These are phyloP conservation scores for Astrothelium macrocarpum DNA, from an alignment of 495 filamentous ascomycete genomes.

Conservation along the genomic window DNA sequence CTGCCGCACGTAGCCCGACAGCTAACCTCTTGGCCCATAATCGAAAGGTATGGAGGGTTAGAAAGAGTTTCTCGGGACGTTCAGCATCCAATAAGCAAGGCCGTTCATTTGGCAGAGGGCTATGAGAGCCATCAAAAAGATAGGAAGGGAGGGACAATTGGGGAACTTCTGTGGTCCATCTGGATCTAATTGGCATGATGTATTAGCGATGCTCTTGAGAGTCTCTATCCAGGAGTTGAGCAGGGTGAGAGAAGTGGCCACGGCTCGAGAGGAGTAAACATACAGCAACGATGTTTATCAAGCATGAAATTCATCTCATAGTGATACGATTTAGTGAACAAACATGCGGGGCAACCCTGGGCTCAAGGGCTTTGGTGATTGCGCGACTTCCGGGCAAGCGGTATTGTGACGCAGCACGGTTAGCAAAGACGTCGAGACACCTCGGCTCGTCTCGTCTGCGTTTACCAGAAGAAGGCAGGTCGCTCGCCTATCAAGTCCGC, in stretches of 20 bases:
- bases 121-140: conserved; percentile 38
- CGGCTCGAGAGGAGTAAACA: not conserved
- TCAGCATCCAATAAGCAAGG: conserved; percentile 46
- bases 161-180: conserved; percentile 41
- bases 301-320: not conserved
- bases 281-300: not conserved
- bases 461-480: not conserved
- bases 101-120: conserved; percentile 19
- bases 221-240: not conserved
- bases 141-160: conserved; percentile 41
- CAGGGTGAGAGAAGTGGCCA: not conserved
- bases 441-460: not conserved
- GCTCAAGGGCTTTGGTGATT: not conserved
- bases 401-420: not conserved
- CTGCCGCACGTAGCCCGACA: conserved; percentile 53
- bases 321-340: not conserved
- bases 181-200: conserved; percentile 46
- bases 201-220: not conserved
- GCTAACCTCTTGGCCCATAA: conserved; percentile 64
- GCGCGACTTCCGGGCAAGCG: not conserved
- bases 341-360: not conserved
- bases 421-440: not conserved
- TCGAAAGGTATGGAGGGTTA: conserved; percentile 51
- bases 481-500: not conserved
- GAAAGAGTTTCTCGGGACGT: conserved; percentile 45